A percentile compares a stretch with the other conserved stretches of the same genome.
Evolutionary conservation across 1,284 basidiomycete genomes (phyloP).

Genomic region (Gymnopus androsaceus): DNA sequence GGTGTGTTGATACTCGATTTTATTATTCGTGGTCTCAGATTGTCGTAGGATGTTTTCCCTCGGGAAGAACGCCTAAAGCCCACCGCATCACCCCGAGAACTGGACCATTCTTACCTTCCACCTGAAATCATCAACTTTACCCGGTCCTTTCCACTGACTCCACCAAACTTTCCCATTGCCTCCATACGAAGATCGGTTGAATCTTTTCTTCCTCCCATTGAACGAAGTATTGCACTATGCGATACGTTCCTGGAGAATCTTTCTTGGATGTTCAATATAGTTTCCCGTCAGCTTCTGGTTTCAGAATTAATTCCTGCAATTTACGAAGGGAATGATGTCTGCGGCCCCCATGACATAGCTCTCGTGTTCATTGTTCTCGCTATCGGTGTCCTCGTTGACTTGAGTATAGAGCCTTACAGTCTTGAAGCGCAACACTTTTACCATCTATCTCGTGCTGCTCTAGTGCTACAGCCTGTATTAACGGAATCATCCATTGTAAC

Average conservation of each 20-base stretch:
- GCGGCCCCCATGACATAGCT: constrained; percentile 53
- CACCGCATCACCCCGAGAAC: constrained; percentile 24
- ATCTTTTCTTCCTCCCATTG: constrained; percentile 43
- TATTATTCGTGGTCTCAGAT: constrained; percentile 11
- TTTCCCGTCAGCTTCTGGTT: constrained; percentile 45
- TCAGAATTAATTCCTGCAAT: constrained; percentile 47
- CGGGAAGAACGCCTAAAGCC: neutral
- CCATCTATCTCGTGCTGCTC: constrained; percentile 46
- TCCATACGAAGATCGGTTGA: constrained; percentile 42
- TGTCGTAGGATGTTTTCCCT: constrained; percentile 16
- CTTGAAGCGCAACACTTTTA: constrained; percentile 58
- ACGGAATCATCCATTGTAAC: constrained; percentile 45
- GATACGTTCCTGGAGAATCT: constrained; percentile 52
- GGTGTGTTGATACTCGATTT: constrained; percentile 32
- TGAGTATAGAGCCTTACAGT: constrained; percentile 48
- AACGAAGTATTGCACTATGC: constrained; percentile 43
- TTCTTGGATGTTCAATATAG: constrained; percentile 57
- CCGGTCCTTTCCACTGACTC: constrained; percentile 44
- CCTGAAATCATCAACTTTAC: constrained; percentile 40
- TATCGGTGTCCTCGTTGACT: constrained; percentile 52
- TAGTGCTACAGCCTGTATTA: constrained; percentile 47
- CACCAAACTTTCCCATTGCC: constrained; percentile 32
- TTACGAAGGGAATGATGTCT: constrained; percentile 35
- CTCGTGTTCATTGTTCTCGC: constrained; percentile 51
- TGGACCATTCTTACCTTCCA: constrained; percentile 45